Base-by-base conservation (phyloP, 1,284 basidiomycete genomes). In the Trichosporon coremiiforme region DNA sequence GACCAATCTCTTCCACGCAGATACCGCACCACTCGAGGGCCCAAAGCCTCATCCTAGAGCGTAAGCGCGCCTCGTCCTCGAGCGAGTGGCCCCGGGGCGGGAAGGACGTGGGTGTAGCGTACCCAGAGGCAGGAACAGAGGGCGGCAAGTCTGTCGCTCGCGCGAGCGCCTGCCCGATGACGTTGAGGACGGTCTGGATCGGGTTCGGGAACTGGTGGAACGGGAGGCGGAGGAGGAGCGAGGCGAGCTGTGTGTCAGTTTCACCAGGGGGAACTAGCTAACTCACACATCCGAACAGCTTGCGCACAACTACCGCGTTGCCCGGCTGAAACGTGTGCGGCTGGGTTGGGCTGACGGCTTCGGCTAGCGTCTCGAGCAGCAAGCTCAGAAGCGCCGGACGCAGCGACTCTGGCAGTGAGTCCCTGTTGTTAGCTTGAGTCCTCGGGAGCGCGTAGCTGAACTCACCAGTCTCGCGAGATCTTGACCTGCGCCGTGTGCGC, bases 401-500 rank as follows among this genome's bases (percentile, higher is more conserved):
- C 25, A 83, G 76, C 36, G 81, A 77, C 1, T 70, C 69, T 0
- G 83, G 83, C 8, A 85, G 74, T 1, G 83, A 77, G 9, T 82
- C 82, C 83, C 83, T 84, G 50, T 15, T 8, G 55, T 65, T 17
- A 69, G 57, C 33, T 20, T 12, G 4, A 17, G 12, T 20, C 13
- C 25, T 50, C 36, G 8, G 1, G 2, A 6, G 6, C 29, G 17
- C 13, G 6, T 35, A 33, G 20, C 5, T 13, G 7, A 66, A 81
- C 89, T 75, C 77, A 94, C 93, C 93, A 94, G 79, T 95, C 93
- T 73, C 93, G 86, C 20, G 91, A 89, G 75, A 95, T 93, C 87
- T 95, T 95, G 71, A 94, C 91, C 79, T 94, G 92, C 0, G 91
- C 88, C 0, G 92, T 95, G 78, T 95, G 93, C 4, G 93, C 93